Evolutionary conservation across 164 flowering plant genomes (phyloP).

Genomic region (Cinnamomum micranthum): DNA sequence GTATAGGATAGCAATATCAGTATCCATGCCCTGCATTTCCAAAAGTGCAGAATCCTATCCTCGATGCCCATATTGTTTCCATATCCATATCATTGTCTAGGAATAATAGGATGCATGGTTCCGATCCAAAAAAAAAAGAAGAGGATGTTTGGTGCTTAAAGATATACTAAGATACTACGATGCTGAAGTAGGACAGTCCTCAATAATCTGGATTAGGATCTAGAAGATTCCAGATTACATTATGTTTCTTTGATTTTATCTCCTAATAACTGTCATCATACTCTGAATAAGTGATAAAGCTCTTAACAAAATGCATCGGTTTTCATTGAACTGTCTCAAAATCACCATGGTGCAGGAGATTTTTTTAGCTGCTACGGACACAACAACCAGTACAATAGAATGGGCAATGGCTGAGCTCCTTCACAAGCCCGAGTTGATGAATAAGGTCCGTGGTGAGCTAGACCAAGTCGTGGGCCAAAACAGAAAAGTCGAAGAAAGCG

Average conservation of each 20-base stretch:
- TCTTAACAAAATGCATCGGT: background rate
- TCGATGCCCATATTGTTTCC: too few species aligned
- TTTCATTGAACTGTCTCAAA: background rate
- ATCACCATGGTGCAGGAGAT: slow-evolving; percentile 5
- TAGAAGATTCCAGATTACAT: background rate
- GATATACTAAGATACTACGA: too few species aligned
- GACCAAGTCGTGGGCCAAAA: slow-evolving; percentile 27
- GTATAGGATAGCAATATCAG: too few species aligned
- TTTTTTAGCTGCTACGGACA: slow-evolving; percentile 11
- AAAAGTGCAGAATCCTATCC: too few species aligned
- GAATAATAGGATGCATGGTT: too few species aligned
- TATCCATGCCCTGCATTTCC: too few species aligned
- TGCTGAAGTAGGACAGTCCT: too few species aligned
- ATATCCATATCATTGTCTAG: too few species aligned
- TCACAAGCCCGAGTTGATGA: slow-evolving; percentile 4
- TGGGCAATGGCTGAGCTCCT: slow-evolving; percentile 18
- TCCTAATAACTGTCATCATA: background rate
- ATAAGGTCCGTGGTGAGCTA: slow-evolving; percentile 16
- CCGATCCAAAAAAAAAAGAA: too few species aligned
- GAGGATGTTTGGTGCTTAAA: too few species aligned
- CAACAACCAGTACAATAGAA: slow-evolving; percentile 9
- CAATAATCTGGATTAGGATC: too few species aligned
- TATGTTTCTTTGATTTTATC: background rate
- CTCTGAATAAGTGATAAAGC: background rate
- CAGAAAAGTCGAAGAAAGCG: slow-evolving; percentile 19